These are phyloP conservation scores for Podospora pseudoanserina DNA, from an alignment of 495 filamentous ascomycete species.

Conservation along the genomic window DNA sequence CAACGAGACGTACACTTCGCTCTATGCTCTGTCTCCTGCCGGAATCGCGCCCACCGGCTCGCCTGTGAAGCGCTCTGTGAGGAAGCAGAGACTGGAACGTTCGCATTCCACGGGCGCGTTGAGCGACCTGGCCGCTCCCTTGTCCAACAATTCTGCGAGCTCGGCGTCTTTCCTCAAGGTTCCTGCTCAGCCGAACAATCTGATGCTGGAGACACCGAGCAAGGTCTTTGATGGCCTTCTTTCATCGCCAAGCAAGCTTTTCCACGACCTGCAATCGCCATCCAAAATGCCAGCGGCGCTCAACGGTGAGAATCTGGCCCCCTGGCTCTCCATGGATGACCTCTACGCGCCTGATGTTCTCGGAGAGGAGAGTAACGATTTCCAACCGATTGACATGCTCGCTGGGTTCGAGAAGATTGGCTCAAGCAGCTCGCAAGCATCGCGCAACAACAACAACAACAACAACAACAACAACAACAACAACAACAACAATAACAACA, in stretches of 20 bases:
- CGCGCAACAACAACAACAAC: constrained; percentile 12
- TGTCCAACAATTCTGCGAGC: constrained; percentile 42
- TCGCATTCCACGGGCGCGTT: constrained; percentile 59
- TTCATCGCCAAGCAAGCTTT: constrained; percentile 53
- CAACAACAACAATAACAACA: constrained; percentile 12
- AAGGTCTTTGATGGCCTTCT: constrained; percentile 50
- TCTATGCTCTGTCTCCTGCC: constrained; percentile 38
- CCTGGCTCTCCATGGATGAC: constrained; percentile 49
- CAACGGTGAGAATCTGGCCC: constrained; percentile 44
- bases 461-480: constrained; percentile 20
- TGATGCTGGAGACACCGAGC: constrained; percentile 51
- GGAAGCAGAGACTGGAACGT: constrained; percentile 58
- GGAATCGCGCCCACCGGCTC: constrained; percentile 52
- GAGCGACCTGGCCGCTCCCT: constrained; percentile 58
- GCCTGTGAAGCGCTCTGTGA: constrained; percentile 69
- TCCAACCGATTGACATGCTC: constrained; percentile 74
- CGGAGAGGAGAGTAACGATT: constrained; percentile 53
- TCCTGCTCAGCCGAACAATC: constrained; percentile 35
- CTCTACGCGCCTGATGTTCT: constrained; percentile 52
- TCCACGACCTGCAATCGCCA: constrained; percentile 51
- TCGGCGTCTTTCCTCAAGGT: constrained; percentile 46
- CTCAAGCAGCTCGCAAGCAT: constrained; percentile 35
- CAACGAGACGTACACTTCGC: constrained; percentile 55
- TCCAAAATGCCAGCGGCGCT: constrained; percentile 33
- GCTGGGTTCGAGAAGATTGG: constrained; percentile 91